Evolutionary conservation across 441 rosid species (phyloP).

Genomic region (Gossypium lobatum): DNA sequence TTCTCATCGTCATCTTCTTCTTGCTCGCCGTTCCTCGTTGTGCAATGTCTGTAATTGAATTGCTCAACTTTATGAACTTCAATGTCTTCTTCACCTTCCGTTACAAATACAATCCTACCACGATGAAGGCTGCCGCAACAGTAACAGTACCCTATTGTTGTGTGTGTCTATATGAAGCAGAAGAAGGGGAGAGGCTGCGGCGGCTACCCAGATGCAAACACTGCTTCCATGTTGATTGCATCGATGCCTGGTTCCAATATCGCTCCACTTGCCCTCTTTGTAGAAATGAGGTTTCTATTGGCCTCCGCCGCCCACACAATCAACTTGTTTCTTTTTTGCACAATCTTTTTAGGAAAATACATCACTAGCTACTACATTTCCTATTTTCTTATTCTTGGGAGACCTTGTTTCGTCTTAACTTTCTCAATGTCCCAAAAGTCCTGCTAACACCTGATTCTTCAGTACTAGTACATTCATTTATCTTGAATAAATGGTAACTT

Average conservation of each 20-base stretch:
- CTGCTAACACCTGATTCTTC: not conserved
- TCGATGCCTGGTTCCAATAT: conserved; percentile 30
- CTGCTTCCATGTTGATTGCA: conserved; percentile 43
- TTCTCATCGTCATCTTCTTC: conserved; percentile 1
- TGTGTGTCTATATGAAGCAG: conserved; percentile 29
- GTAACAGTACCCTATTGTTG: conserved; percentile 18
- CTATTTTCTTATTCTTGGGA: not conserved
- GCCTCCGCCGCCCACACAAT: not conserved
- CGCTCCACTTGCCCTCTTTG: conserved; percentile 38
- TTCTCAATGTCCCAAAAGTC: not conserved
- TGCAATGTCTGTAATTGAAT: not conserved
- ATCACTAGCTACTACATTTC: not conserved
- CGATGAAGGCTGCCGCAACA: not conserved
- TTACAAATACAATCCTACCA: not conserved
- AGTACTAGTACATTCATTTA: not conserved
- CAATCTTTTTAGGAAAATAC: conserved; percentile 11
- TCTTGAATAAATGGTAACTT: not conserved
- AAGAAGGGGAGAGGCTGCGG: conserved; percentile 26
- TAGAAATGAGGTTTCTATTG: conserved; percentile 16
- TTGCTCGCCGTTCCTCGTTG: not conserved
- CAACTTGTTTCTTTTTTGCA: conserved; percentile 9
- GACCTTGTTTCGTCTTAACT: not conserved
- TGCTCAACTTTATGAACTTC: conserved; percentile 10
- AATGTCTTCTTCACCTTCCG: conserved; percentile 19
- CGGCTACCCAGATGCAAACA: conserved; percentile 36